A percentile compares a stretch with the other conserved stretches of the same genome.
These are phyloP conservation scores for Vitis rupestris DNA, from an alignment of 164 flowering plant genomes.

Conservation along the genomic window DNA sequence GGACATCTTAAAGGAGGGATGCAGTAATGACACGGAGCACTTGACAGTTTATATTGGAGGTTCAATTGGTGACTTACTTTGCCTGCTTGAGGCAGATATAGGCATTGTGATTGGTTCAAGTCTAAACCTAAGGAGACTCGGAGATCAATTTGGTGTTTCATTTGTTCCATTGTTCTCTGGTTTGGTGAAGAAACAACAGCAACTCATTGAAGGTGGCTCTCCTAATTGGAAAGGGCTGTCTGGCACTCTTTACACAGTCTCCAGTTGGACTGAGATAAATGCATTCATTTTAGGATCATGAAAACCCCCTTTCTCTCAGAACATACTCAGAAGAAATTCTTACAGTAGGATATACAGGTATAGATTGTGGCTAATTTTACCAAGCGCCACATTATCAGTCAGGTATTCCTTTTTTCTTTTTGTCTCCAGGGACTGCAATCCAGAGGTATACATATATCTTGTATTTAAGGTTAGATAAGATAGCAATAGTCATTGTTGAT, in stretches of 20 bases:
- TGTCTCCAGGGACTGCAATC: conserved; percentile 12
- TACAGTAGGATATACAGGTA: conserved; percentile 8
- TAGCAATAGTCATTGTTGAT: too few relatives aligned
- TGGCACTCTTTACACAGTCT: conserved; percentile 58
- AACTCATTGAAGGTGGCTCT: conserved; percentile 25
- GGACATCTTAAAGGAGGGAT: conserved; percentile 17
- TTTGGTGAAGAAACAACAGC: conserved; percentile 50
- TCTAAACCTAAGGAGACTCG: conserved; percentile 52
- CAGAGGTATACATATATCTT: neutral
- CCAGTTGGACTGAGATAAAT: conserved; percentile 65
- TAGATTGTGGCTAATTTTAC: conserved; percentile 26
- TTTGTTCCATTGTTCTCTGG: conserved; percentile 59
- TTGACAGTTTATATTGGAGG: conserved; percentile 61
- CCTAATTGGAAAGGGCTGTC: conserved; percentile 45
- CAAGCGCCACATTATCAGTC: conserved; percentile 19
- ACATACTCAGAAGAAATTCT: neutral
- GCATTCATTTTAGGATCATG: conserved; percentile 56
- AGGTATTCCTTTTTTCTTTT: conserved; percentile 2
- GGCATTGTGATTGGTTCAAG: conserved; percentile 66
- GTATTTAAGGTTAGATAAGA: too few relatives aligned
- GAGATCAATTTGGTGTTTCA: conserved; percentile 53
- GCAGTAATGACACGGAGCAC: conserved; percentile 24
- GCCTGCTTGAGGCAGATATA: conserved; percentile 64
- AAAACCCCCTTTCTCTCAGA: conserved; percentile 11
- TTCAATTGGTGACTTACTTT: conserved; percentile 65